Evolutionary conservation across 805 yeast genomes (phyloP).

Genomic region (Sungouiella blattae): DNA sequence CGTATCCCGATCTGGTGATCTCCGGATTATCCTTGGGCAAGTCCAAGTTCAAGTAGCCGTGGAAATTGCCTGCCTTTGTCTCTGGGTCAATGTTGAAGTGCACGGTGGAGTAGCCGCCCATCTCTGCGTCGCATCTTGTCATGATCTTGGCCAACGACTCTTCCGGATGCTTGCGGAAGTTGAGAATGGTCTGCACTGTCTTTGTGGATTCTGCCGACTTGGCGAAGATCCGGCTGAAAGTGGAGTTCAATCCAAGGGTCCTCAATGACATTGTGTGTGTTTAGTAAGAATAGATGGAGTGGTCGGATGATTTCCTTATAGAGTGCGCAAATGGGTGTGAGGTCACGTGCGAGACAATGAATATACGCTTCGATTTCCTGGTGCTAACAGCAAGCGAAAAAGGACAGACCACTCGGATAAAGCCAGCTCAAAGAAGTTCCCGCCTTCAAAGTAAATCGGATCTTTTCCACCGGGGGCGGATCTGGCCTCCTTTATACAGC

Average conservation of each 20-base stretch:
- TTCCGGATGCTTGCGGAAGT: conserved; percentile 52
- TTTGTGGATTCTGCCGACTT: conserved; percentile 26
- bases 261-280: conserved; percentile 34
- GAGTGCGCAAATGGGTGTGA: too few relatives aligned
- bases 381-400: too few relatives aligned
- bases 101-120: conserved; percentile 77
- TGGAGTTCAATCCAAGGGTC: conserved; percentile 36
- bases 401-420: too few relatives aligned
- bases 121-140: conserved; percentile 66
- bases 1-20: conserved; percentile 50
- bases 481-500: too few relatives aligned
- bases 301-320: too few relatives aligned
- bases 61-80: conserved; percentile 34
- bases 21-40: conserved; percentile 41
- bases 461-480: too few relatives aligned
- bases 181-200: conserved; percentile 45
- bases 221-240: conserved; percentile 34
- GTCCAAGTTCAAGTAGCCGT: conserved; percentile 58
- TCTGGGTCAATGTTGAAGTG: conserved; percentile 41
- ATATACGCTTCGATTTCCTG: too few relatives aligned
- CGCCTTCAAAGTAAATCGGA: too few relatives aligned
- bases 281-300: neutral
- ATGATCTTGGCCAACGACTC: conserved; percentile 44
- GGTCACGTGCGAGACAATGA: neutral
- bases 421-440: too few relatives aligned